A percentile compares a stretch with the other conserved stretches of the same genome.
phyloP scores from a whole-genome alignment of 176 grass and related monocot species.

The Eremochloa ophiuroides region DNA sequence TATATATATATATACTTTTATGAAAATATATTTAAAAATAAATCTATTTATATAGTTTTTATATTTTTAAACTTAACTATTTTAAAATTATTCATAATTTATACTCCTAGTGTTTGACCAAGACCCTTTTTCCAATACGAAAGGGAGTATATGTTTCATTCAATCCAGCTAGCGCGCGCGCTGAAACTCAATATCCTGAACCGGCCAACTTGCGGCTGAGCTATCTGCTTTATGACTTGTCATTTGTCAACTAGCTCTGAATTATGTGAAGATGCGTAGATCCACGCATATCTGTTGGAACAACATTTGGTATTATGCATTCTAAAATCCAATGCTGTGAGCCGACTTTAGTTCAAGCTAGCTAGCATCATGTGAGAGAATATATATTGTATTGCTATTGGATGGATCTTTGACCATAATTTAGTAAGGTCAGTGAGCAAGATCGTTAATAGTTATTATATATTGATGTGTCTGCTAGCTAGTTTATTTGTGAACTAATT shows the following conservation, averaged over 20 bases:
- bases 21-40: no score
- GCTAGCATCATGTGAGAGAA: neutral
- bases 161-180: neutral
- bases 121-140: no score
- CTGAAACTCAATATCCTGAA: neutral
- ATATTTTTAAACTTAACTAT: no score
- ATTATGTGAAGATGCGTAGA: neutral
- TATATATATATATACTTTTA: no score
- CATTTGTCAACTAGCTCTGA: slow-evolving; percentile 33
- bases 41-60: no score
- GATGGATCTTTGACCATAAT: slow-evolving; percentile 21
- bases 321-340: slow-evolving; percentile 26
- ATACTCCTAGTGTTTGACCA: no score
- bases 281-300: slow-evolving; percentile 8
- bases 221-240: slow-evolving; percentile 27
- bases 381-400: neutral
- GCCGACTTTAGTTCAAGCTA: neutral
- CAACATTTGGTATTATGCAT: neutral
- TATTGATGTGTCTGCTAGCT: neutral
- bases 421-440: slow-evolving; percentile 18
- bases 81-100: no score
- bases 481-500: neutral
- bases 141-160: neutral
- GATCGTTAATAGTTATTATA: neutral
- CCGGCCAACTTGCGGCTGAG: slow-evolving; percentile 15